Conservation (phyloP, 2,329 filamentous ascomycete species). For the Lachnellula occidentalis region DNA sequence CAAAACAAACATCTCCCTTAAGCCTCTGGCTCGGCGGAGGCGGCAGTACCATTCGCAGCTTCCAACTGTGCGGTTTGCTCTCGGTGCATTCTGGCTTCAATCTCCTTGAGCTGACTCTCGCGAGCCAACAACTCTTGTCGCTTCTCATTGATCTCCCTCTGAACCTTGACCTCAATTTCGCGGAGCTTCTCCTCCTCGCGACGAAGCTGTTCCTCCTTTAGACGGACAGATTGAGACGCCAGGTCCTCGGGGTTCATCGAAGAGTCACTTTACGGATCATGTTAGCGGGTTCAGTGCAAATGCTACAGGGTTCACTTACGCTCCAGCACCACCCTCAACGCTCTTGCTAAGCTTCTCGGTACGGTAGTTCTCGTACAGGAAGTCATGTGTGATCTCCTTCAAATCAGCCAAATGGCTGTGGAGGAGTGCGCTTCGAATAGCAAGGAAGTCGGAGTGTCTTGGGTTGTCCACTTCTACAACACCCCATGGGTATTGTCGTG, state of each 20-base stretch:
- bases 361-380: slow-evolving; percentile 99
- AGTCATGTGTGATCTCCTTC: slow-evolving; percentile 99
- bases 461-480: slow-evolving; percentile 99
- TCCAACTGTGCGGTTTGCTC: slow-evolving; percentile 57
- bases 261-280: slow-evolving; percentile 52
- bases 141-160: slow-evolving; percentile 99
- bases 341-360: slow-evolving; percentile 99
- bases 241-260: slow-evolving; percentile 98
- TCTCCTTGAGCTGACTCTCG: slow-evolving; percentile 97
- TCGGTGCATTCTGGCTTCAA: slow-evolving; percentile 94
- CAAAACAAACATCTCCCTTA: slow-evolving; percentile 13
- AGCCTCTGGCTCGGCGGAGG: slow-evolving; percentile 18
- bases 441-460: slow-evolving; percentile 96
- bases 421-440: slow-evolving; percentile 90
- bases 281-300: slow-evolving; percentile 31
- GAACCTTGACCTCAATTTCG: slow-evolving; percentile 99
- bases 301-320: slow-evolving; percentile 55
- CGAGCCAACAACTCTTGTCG: slow-evolving; percentile 95
- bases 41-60: slow-evolving; percentile 28
- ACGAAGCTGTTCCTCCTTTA: slow-evolving; percentile 99
- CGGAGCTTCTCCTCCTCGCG: slow-evolving; percentile 99
- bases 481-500: slow-evolving; percentile 98
- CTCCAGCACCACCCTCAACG: slow-evolving; percentile 82
- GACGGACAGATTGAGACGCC: slow-evolving; percentile 91
- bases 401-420: slow-evolving; percentile 97